Percentiles rank a stretch among this genome's conserved stretches.
Evolutionary conservation across 441 rosid species (phyloP).

Genomic region (Populus hybrid): DNA sequence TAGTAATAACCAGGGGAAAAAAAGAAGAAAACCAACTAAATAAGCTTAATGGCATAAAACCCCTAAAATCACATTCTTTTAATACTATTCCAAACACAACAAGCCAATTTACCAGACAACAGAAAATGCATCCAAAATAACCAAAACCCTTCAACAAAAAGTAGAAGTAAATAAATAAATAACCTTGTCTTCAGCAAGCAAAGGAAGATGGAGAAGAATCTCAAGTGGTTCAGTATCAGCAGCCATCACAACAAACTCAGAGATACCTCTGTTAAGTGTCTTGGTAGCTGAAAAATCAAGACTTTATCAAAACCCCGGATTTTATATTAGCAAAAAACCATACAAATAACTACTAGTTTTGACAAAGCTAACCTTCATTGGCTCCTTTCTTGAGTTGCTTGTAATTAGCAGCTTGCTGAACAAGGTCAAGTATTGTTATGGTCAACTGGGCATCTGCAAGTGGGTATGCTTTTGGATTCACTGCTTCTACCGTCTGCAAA

Average conservation of each 20-base stretch:
- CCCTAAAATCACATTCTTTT: not conserved
- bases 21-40: not conserved
- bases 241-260: constrained; percentile 94
- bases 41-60: not conserved
- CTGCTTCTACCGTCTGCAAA: constrained; percentile 65
- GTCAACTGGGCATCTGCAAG: constrained; percentile 76
- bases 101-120: not conserved
- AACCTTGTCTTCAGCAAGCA: constrained; percentile 94
- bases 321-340: not conserved
- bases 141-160: not conserved
- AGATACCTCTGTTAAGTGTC: constrained; percentile 84
- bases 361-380: constrained; percentile 61
- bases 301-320: not conserved
- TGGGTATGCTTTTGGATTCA: constrained; percentile 91
- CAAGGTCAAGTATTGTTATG: constrained; percentile 72
- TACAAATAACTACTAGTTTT: not conserved
- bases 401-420: constrained; percentile 89
- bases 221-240: constrained; percentile 89
- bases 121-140: not conserved
- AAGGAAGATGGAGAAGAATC: constrained; percentile 84
- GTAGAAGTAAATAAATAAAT: not conserved
- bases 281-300: constrained; percentile 61
- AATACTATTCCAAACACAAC: not conserved
- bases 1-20: not conserved
- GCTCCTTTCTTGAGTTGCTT: constrained; percentile 97